Conservation (phyloP, 176 grass and related monocot genomes). For the Carex kokanica region DNA sequence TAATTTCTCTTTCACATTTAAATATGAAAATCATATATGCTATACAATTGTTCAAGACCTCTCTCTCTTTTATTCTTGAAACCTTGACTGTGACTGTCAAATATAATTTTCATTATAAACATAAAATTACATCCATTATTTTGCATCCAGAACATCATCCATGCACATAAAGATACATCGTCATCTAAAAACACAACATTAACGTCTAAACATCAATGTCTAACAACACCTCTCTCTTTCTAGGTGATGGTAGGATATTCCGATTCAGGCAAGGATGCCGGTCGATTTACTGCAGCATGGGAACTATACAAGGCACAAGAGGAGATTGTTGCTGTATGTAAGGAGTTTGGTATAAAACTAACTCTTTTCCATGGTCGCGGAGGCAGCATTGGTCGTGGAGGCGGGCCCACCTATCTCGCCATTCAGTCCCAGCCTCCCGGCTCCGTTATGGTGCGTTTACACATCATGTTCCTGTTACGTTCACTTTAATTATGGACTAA, state of each 20-base stretch:
- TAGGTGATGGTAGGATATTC: conserved; percentile 99
- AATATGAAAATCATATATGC: background rate
- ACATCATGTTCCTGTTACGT: background rate
- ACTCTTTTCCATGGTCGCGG: conserved; percentile 95
- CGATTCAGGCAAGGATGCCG: conserved; percentile 93
- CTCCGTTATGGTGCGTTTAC: conserved; percentile 59
- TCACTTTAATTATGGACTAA: background rate
- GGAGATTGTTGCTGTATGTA: conserved; percentile 70
- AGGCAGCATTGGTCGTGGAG: conserved; percentile 87
- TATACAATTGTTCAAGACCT: background rate
- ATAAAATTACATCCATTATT: no score
- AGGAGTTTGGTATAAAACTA: conserved; percentile 83
- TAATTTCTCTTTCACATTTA: background rate
- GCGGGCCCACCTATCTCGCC: conserved; percentile 86
- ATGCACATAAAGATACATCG: no score
- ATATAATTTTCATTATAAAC: no score
- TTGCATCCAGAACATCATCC: no score
- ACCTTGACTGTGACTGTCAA: no score
- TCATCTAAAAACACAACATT: no score
- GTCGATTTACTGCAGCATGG: conserved; percentile 86
- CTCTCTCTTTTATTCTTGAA: background rate
- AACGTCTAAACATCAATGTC: no score
- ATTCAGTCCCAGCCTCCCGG: conserved; percentile 93
- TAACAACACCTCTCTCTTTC: background rate
- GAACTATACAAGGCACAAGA: conserved; percentile 95